Conservation (phyloP, 2,329 filamentous ascomycete genomes). For the Trichophyton benhamiae region DNA sequence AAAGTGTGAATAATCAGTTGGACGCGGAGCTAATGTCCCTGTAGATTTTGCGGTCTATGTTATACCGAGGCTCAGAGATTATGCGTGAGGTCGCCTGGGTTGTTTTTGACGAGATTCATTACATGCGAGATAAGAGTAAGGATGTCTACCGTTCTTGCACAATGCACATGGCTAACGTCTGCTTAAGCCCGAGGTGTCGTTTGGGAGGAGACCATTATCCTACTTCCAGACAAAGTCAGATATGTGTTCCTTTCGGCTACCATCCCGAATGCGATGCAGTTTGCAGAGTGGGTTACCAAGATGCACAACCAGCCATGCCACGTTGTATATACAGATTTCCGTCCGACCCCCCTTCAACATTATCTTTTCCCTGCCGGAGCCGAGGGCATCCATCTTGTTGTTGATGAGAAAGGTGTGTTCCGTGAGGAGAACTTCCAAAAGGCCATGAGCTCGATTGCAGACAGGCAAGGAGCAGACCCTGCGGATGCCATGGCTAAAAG, state of each 20-base stretch:
- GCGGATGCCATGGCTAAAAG: constrained; percentile 65
- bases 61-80: constrained; percentile 95
- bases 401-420: constrained; percentile 94
- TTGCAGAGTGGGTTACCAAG: constrained; percentile 98
- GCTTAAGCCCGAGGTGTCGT: constrained; percentile 67
- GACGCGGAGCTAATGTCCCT: neutral
- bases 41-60: constrained; percentile 90
- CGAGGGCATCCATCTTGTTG: constrained; percentile 83
- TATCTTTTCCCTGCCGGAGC: constrained; percentile 94
- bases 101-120: constrained; percentile 96
- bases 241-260: constrained; percentile 98
- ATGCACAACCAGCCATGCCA: constrained; percentile 96
- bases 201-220: constrained; percentile 98
- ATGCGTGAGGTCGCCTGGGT: constrained; percentile 99
- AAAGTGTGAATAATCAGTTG: neutral
- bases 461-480: constrained; percentile 74
- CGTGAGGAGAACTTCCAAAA: constrained; percentile 95
- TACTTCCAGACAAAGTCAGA: constrained; percentile 94
- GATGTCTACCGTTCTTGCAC: neutral
- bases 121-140: constrained; percentile 75
- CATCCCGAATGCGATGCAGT: constrained; percentile 97
- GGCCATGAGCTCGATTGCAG: constrained; percentile 80
- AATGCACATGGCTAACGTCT: constrained; percentile 13
- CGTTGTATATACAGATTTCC: constrained; percentile 97
- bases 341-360: constrained; percentile 89